These are phyloP conservation scores for Raffaelea arxii DNA, from an alignment of 2,329 filamentous ascomycete genomes.

Conservation along the genomic window DNA sequence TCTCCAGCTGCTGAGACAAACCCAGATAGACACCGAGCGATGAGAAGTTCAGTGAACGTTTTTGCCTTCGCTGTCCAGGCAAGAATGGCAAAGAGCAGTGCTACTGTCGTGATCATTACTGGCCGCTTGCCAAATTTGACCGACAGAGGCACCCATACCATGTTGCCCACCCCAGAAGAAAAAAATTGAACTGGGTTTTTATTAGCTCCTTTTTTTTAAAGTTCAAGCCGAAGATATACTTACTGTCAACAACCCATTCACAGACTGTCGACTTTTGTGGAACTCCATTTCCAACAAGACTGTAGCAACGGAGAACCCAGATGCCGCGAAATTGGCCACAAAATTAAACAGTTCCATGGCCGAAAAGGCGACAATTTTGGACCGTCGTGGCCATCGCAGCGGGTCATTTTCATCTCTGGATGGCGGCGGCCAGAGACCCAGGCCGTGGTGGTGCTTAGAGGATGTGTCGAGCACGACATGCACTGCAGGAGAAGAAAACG, in stretches of 20 bases:
- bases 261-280: not conserved
- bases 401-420: slow-evolving; percentile 2
- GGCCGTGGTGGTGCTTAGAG: not conserved
- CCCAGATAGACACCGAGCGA: slow-evolving; percentile 21
- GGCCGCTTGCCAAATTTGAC: slow-evolving; percentile 25
- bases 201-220: not conserved
- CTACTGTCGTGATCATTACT: slow-evolving; percentile 20
- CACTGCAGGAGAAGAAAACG: too few species aligned
- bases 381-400: slow-evolving; percentile 5
- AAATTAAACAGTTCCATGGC: slow-evolving; percentile 7
- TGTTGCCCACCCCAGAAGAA: slow-evolving; percentile 17
- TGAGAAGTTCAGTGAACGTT: slow-evolving; percentile 21
- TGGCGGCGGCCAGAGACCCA: not conserved
- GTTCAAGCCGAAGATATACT: not conserved
- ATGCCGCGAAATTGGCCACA: slow-evolving; percentile 7
- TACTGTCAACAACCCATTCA: not conserved
- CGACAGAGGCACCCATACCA: slow-evolving; percentile 25
- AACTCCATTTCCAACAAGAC: slow-evolving; percentile 4
- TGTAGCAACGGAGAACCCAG: slow-evolving; percentile 7
- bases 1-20: slow-evolving; percentile 15
- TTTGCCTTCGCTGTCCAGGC: slow-evolving; percentile 23
- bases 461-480: not conserved
- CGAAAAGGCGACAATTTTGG: slow-evolving; percentile 5
- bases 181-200: slow-evolving; percentile 7
- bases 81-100: slow-evolving; percentile 19